phyloP scores from a whole-genome alignment of 139 green algal genomes.

The Marvania coccoides region DNA sequence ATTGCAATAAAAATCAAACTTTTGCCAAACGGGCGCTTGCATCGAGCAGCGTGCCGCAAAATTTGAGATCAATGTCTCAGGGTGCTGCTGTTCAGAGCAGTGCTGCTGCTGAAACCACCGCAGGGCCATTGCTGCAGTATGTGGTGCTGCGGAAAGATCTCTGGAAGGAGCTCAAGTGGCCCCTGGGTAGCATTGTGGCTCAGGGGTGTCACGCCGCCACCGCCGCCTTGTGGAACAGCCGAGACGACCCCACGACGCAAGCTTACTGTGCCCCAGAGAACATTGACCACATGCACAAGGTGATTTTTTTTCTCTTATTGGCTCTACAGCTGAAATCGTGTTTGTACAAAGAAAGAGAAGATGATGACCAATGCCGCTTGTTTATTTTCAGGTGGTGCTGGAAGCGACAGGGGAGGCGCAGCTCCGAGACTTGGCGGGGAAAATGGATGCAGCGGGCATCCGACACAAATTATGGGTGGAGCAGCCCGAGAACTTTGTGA shows the following conservation, averaged over 20 bases:
- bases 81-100: too few species aligned
- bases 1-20: too few species aligned
- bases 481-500: constrained; percentile 88
- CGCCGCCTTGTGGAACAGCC: constrained; percentile 70
- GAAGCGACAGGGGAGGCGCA: constrained; percentile 82
- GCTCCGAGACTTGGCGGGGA: constrained; percentile 59
- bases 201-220: constrained; percentile 85
- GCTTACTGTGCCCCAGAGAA: constrained; percentile 61
- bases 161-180: constrained; percentile 71
- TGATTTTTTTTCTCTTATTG: constrained; percentile 7
- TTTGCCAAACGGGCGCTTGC: too few species aligned
- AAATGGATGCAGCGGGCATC: constrained; percentile 66
- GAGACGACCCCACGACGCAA: constrained; percentile 37
- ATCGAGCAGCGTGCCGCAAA: too few species aligned
- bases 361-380: neutral
- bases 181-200: constrained; percentile 85
- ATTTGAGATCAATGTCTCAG: too few species aligned
- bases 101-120: too few species aligned
- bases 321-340: neutral
- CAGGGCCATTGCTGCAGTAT: constrained; percentile 69
- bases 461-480: constrained; percentile 91
- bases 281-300: constrained; percentile 93
- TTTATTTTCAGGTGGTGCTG: constrained; percentile 73
- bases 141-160: constrained; percentile 89
- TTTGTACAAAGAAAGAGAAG: neutral